Evolutionary conservation across 2,329 filamentous ascomycete species (phyloP), one percentile per base, ranked within the genome.

Genomic region (Colletotrichum caudatum): DNA sequence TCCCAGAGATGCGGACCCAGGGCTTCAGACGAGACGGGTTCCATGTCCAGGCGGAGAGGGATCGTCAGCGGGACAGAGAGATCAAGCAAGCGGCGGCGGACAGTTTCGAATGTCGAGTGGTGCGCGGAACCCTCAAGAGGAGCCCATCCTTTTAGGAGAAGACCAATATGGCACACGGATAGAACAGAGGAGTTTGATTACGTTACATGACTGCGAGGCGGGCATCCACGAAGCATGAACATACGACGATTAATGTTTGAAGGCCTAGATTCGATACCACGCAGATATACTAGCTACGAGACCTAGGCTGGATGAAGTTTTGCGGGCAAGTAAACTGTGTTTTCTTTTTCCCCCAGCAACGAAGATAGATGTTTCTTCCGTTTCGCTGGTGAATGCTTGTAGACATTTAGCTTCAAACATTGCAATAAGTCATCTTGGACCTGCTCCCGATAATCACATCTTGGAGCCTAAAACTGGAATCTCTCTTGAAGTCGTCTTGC

Each of bases 131-230:
- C 46, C 16, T 37, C 8, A 39, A 50, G n/a, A 33, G 46, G 8
- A 3, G 59, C 5, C 33, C n/a, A 11, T 62, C 46, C 1, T 5
- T 14, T 18, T 12, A 23, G 18, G 4, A 26, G 9, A n/a, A 29
- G 4, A 9, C 7, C 11, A 20, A 1, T 18, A 7, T 26, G 35
- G 20, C 18, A 3, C 14, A 16, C 1, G 7, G 2, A 9, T n/a
- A 14, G 20, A 46, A 29, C 12, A 7, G 11, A 20, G n/a, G 7
- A 16, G 46, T 51, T 4, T 26, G 20, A 3, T 12, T 26, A 1
- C 12, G 5, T 7, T 20, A 14, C 18, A 14, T n/a, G n/a, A 1
- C 3, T 20, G 1, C 1, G 8, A 5, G 8, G 1, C 7, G 29
- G 29, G 46, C 4, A 11, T 23, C 37, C 3, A 50, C 8, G 39